Conservation (phyloP, 305 asterid genomes). For the Solanum chacoense region DNA sequence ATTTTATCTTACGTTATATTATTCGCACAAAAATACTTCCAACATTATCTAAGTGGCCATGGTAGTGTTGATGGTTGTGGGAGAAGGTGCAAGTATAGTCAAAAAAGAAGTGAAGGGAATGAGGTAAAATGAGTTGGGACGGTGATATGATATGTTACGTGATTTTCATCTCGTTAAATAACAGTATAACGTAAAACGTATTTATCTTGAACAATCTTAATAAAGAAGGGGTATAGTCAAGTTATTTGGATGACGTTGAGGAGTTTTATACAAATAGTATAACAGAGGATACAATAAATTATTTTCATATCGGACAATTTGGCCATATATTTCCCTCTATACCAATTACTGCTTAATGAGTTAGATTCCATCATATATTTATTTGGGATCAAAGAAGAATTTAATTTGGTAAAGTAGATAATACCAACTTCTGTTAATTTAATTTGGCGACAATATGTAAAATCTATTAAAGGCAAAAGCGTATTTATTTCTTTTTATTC, state of each 20-base stretch:
- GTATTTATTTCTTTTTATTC: neutral
- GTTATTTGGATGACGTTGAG: neutral
- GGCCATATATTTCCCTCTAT: neutral
- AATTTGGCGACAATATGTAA: neutral
- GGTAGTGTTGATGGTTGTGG: neutral
- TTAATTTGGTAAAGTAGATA: neutral
- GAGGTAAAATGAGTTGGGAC: neutral
- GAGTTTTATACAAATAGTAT: neutral
- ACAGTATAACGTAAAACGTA: accelerated
- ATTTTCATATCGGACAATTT: neutral
- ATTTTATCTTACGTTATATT: neutral
- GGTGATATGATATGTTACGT: neutral
- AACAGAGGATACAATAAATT: neutral
- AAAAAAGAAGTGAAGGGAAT: neutral
- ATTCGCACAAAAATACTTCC: neutral
- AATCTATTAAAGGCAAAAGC: neutral
- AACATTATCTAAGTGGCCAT: neutral
- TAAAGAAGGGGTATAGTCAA: neutral
- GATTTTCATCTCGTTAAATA: neutral
- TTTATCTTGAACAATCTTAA: neutral
- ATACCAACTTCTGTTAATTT: neutral
- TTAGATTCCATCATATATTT: neutral
- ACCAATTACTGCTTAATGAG: neutral
- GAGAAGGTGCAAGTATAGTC: neutral
- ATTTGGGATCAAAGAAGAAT: neutral